Base-by-base conservation (phyloP, 257 asterid species). In the Dorcoceras hygrometricum region DNA sequence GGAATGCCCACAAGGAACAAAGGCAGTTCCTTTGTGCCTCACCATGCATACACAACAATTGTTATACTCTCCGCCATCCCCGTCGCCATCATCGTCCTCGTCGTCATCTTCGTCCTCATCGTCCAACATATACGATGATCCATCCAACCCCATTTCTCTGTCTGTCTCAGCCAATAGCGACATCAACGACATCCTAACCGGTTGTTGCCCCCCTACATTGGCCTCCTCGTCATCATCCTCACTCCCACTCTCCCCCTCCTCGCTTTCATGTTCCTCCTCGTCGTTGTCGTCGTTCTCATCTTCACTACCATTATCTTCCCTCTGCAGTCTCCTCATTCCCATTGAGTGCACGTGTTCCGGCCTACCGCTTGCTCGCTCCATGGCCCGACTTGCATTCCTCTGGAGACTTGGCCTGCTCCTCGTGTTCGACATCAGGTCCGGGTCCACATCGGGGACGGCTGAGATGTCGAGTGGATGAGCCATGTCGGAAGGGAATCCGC, bases 31-130 rank as follows among this genome's bases (percentile, higher is more conserved):
- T 43, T 80, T 88, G 61, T 88, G 96, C 84, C 89, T 77, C 62
- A 90, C 91, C 95, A 88, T 84, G 61, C 97, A 90, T 3, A 88
- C 91, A 27, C 97, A 83, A 62, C 97, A 90, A 23, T 28, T 80
- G 39, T 46, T 77, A 8, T 67, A 73, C 67, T 8, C 80, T 58
- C 6, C 70, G 66, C 61, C 77, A 8, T 24, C 74, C 29, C 26
- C 71, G 2, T 59, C 62, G 3, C 11, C 61, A 7, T 26, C 76
- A 14, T 77, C 67, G 0, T 60, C 75, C 6, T 27, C 74, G 0
- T 68, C 81, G 0, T 72, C 79, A 0, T 74, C 89, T 43, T 43
- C 51, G 6, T 14, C 51, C 0, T 43, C 51, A n/a, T 43, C 19
- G 4, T 73, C 87, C 75, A 85, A 74, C 71, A 71, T 68, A 51